Evolutionary conservation across 306 rosid genomes (phyloP), one percentile per base, ranked within the genome.

Genomic region (Dalbergia oliveri): DNA sequence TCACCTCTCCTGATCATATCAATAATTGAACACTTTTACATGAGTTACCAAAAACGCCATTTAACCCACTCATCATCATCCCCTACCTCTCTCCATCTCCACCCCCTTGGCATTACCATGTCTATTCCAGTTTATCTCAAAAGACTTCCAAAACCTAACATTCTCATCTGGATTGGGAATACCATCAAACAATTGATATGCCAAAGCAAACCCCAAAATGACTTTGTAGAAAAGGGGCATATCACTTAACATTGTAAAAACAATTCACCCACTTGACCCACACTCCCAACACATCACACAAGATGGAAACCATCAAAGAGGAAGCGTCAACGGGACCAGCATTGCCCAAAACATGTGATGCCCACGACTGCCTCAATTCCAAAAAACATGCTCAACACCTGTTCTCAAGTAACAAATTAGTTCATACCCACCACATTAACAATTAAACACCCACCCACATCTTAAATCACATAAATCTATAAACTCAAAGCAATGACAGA

Each of bases 81-180:
- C 31, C 31, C 31, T 0, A 26, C 31, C 31, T 26, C 31, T 26
- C 31, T 26, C 31, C 31, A 2, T 26, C 31, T 2, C 31, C 31
- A 2, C 31, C 31, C 1, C 31, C 31, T 26, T 26, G 31, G 93
- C 83, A 91, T 87, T 53, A 80, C 85, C 93, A 93, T 93, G 77
- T 47, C 0, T 91, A 86, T 69, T 90, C 97, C 82, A 95, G 62
- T 56, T 87, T 88, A 71, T 95, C n/a, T n/a, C n/a, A n/a, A n/a
- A n/a, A n/a, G n/a, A n/a, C n/a, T 90, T 93, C 99, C 99, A 95
- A 14, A 93, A 97, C 92, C 90, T 91, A 59, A 95, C 89, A 85
- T 95, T 98, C 83, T 90, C 99, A 16, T 95, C 97, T 2, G 99
- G 99, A 72, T 89, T 88, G 51, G 98, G 94, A 88, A 95, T 95